Evolutionary conservation across 352 stramenopile species (phyloP).

Genomic region (Peronospora farinosa): DNA sequence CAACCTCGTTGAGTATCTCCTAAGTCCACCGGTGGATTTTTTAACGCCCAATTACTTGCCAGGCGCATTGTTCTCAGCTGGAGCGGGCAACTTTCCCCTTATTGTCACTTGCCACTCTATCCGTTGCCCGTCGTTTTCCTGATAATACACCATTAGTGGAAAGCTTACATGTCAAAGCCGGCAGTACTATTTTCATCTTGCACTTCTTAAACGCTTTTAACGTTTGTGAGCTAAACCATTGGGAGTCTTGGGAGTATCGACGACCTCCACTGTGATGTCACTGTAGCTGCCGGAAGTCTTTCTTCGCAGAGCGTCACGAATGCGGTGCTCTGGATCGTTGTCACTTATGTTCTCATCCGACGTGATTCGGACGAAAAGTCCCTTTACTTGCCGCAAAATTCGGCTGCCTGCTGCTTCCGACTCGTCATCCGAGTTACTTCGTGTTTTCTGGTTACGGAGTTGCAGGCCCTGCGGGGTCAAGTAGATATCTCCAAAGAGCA

Average conservation of each 20-base stretch:
- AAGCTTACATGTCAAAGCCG: constrained; percentile 10
- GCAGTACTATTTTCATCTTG: constrained; percentile 28
- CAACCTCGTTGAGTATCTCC: constrained; percentile 43
- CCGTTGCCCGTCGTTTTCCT: constrained; percentile 24
- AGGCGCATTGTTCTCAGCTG: constrained; percentile 6
- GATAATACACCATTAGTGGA: constrained; percentile 1
- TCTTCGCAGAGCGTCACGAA: constrained; percentile 57
- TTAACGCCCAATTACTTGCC: constrained; percentile 23
- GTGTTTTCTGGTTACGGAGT: constrained; percentile 45
- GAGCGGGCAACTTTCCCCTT: constrained; percentile 17
- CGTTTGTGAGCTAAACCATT: constrained; percentile 20
- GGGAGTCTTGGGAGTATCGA: constrained; percentile 56
- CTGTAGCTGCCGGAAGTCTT: constrained; percentile 80
- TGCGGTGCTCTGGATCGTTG: constrained; percentile 58
- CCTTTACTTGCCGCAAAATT: constrained; percentile 40
- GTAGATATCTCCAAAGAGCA: constrained; percentile 74
- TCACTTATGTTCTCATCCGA: constrained; percentile 46
- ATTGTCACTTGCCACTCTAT: constrained; percentile 15
- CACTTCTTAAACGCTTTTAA: constrained; percentile 11
- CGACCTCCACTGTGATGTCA: constrained; percentile 58
- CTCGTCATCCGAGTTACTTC: constrained; percentile 50
- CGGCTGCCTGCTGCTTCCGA: constrained; percentile 35
- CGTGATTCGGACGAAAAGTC: constrained; percentile 31
- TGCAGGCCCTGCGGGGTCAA: constrained; percentile 56
- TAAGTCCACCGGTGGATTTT: constrained; percentile 49